phyloP scores from a whole-genome alignment of 108 stramenopile species.

The Fragilaria crotonensis region DNA sequence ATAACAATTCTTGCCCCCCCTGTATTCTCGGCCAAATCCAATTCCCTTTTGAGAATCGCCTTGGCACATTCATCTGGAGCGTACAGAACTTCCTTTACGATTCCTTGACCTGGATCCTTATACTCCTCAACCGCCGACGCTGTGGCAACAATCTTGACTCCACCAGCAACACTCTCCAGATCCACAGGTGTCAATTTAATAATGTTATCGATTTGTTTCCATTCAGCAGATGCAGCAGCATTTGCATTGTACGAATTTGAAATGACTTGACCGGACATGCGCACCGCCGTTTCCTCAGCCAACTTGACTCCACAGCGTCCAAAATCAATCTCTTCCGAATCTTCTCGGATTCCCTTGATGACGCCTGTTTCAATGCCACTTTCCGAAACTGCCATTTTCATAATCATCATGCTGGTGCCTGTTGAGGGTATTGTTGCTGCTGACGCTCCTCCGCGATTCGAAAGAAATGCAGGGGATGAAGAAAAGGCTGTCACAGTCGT shows the following conservation, averaged over 20 bases:
- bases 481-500: too few species aligned
- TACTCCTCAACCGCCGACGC: not conserved
- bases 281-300: not conserved
- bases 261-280: not conserved
- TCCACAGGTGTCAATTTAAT: not conserved
- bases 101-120: not conserved
- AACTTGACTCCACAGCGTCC: not conserved
- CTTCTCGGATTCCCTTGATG: not conserved
- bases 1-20: not conserved
- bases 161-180: not conserved
- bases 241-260: too few species aligned
- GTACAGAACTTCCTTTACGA: not conserved
- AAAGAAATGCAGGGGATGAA: too few species aligned
- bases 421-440: too few species aligned
- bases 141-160: not conserved
- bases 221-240: not conserved
- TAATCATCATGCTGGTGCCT: too few species aligned
- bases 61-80: not conserved
- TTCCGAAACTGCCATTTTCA: not conserved
- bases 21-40: not conserved
- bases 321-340: not conserved
- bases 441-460: too few species aligned
- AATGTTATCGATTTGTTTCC: not conserved
- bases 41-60: not conserved
- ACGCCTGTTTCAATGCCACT: not conserved